phyloP scores from a whole-genome alignment of 1,139 yeast genomes.

The Blastobotrys illinoisensis region DNA sequence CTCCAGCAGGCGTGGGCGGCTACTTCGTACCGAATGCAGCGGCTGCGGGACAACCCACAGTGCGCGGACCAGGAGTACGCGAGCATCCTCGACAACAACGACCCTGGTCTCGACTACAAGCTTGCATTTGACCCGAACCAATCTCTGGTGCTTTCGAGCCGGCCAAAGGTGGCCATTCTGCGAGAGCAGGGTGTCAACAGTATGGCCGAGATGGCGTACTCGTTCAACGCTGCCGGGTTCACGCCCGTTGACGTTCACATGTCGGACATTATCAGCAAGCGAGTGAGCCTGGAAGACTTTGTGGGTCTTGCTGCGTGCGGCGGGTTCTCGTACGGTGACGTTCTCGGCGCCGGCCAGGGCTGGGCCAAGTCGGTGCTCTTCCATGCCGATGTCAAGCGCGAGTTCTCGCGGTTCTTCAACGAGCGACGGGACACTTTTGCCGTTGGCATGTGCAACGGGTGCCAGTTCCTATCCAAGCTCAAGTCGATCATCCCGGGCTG shows the following conservation, averaged over 20 bases:
- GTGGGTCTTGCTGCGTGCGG: conserved; percentile 98
- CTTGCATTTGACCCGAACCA: conserved; percentile 52
- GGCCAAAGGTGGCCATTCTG: conserved; percentile 90
- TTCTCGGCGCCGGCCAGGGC: conserved; percentile 97
- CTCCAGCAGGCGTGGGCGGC: conserved; percentile 83
- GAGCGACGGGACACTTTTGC: conserved; percentile 90
- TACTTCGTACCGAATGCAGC: conserved; percentile 88
- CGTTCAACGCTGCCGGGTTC: conserved; percentile 93
- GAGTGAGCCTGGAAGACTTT: conserved; percentile 68
- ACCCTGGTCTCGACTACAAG: conserved; percentile 86
- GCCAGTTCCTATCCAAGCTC: conserved; percentile 90
- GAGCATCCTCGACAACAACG: conserved; percentile 66
- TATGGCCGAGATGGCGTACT: conserved; percentile 98
- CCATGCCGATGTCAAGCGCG: conserved; percentile 69
- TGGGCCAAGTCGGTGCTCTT: conserved; percentile 98
- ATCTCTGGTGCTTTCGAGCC: conserved; percentile 35
- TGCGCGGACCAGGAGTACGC: conserved; percentile 83
- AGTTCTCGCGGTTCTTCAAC: conserved; percentile 76
- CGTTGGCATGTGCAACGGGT: conserved; percentile 99
- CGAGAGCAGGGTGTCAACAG: conserved; percentile 99
- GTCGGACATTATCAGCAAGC: conserved; percentile 82
- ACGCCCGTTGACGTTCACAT: conserved; percentile 91
- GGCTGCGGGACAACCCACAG: conserved; percentile 88
- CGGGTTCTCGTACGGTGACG: conserved; percentile 99
- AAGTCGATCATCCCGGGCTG: conserved; percentile 91